phyloP scores from a whole-genome alignment of 495 filamentous ascomycete species.

The Lasiosphaeria ovina region DNA sequence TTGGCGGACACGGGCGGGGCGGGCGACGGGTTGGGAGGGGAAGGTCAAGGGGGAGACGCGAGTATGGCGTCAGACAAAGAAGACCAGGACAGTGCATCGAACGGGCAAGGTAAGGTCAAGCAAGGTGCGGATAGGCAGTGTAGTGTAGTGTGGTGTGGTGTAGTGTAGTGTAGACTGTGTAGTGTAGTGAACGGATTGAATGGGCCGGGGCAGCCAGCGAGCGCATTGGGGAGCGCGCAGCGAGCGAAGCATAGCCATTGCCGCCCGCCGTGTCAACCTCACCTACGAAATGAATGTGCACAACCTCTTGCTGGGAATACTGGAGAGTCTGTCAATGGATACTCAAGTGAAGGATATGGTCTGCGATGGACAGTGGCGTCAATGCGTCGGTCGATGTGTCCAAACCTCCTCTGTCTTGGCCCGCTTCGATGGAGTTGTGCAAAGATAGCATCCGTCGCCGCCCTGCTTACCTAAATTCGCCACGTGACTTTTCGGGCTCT shows the following conservation, averaged over 20 bases:
- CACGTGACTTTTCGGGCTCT: slow-evolving; percentile 10
- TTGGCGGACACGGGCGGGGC: neutral
- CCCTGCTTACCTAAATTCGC: slow-evolving; percentile 9
- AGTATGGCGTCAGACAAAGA: neutral
- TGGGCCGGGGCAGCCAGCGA: too few relatives aligned
- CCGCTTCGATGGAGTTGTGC: slow-evolving; percentile 17
- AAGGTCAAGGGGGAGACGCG: neutral
- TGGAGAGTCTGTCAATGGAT: slow-evolving; percentile 28
- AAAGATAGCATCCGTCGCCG: slow-evolving; percentile 17
- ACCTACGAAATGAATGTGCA: slow-evolving; percentile 29
- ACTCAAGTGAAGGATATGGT: slow-evolving; percentile 32
- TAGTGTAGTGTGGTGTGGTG: too few relatives aligned
- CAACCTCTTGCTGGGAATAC: slow-evolving; percentile 28
- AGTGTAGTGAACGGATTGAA: too few relatives aligned
- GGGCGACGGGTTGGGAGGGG: slow-evolving; percentile 5
- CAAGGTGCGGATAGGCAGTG: too few relatives aligned
- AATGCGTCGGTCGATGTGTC: slow-evolving; percentile 18
- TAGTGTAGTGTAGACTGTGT: too few relatives aligned
- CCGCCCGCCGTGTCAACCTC: neutral
- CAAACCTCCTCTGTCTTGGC: slow-evolving; percentile 24
- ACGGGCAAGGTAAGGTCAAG: too few relatives aligned
- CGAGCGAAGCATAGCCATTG: neutral
- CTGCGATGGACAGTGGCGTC: slow-evolving; percentile 16
- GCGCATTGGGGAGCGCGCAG: neutral
- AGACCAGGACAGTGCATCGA: neutral